A percentile compares a stretch with the other conserved stretches of the same genome.
These are phyloP conservation scores for Botrytis paeoniae DNA, from an alignment of 2,329 filamentous ascomycete species.

Conservation along the genomic window DNA sequence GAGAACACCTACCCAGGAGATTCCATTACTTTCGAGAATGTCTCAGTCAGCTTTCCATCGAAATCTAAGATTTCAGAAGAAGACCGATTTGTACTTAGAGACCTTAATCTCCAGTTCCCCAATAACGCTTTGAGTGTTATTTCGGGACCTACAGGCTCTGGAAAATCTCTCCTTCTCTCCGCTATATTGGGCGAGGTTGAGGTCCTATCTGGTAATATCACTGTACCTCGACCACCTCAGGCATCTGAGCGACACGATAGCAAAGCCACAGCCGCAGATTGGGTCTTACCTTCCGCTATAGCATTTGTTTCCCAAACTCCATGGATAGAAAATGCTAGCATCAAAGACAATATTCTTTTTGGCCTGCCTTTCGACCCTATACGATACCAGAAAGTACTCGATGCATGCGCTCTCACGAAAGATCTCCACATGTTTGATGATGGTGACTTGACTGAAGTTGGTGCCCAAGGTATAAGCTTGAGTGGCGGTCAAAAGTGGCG, in stretches of 20 bases:
- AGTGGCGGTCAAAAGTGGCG: slow-evolving; percentile 82
- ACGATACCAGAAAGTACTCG: slow-evolving; percentile 65
- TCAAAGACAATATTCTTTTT: slow-evolving; percentile 74
- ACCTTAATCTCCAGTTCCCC: slow-evolving; percentile 65
- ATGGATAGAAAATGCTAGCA: slow-evolving; percentile 78
- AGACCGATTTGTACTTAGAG: slow-evolving; percentile 61
- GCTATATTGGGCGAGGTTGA: slow-evolving; percentile 74
- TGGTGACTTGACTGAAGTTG: slow-evolving; percentile 75
- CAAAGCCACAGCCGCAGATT: slow-evolving; percentile 57
- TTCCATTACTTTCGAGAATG: slow-evolving; percentile 61
- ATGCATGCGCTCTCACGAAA: slow-evolving; percentile 68
- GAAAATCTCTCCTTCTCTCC: slow-evolving; percentile 71
- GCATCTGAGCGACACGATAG: slow-evolving; percentile 55
- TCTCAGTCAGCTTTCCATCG: slow-evolving; percentile 68
- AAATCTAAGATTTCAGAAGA: slow-evolving; percentile 55
- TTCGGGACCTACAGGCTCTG: slow-evolving; percentile 71
- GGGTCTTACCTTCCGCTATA: slow-evolving; percentile 64
- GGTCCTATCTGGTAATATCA: slow-evolving; percentile 58
- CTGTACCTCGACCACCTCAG: slow-evolving; percentile 49
- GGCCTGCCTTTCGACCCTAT: slow-evolving; percentile 64
- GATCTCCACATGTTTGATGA: slow-evolving; percentile 72
- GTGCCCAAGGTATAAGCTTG: slow-evolving; percentile 77
- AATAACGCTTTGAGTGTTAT: slow-evolving; percentile 67
- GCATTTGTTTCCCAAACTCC: slow-evolving; percentile 76
- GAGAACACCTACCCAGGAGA: slow-evolving; percentile 54